These are phyloP conservation scores for Acanthamoeba sp. DNA, from an alignment of 208 protist genomes.

Conservation along the genomic window DNA sequence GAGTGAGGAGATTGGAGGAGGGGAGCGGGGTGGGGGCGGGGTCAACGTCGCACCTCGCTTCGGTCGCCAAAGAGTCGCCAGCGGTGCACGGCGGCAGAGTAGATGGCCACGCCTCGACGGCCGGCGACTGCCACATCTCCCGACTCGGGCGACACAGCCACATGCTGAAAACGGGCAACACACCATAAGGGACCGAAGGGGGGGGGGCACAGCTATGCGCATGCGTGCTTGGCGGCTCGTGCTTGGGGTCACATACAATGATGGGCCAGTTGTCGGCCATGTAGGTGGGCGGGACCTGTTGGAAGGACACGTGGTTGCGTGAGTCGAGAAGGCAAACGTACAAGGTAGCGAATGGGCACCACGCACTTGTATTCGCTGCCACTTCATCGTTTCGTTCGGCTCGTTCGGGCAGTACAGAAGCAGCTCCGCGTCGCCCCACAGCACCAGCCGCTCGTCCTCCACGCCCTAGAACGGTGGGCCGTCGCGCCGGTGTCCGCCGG, in stretches of 20 bases:
- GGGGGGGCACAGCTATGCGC: background rate
- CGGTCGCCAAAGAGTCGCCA: constrained; percentile 66
- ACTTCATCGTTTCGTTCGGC: constrained; percentile 22
- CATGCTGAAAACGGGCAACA: too few species aligned
- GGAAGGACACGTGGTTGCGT: too few species aligned
- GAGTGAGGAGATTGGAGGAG: too few species aligned
- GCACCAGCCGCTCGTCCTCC: background rate
- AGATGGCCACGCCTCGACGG: constrained; percentile 37
- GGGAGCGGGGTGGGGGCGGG: too few species aligned
- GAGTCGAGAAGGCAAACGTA: too few species aligned
- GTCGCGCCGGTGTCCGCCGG: background rate
- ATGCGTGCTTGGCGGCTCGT: too few species aligned
- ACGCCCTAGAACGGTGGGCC: background rate
- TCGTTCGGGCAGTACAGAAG: background rate
- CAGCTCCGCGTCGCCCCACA: constrained; percentile 36
- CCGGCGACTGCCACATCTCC: constrained; percentile 9
- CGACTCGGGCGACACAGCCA: constrained; percentile 11
- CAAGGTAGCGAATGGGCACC: too few species aligned
- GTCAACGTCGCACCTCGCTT: constrained; percentile 40
- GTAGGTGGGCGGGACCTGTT: constrained; percentile 30
- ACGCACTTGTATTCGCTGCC: constrained; percentile 30
- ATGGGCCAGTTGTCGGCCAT: constrained; percentile 55
- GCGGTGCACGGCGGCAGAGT: background rate
- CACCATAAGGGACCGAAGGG: background rate
- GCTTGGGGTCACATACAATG: background rate